phyloP scores from a whole-genome alignment of 2,329 filamentous ascomycete species.

The Pseudogymnoascus sp. region DNA sequence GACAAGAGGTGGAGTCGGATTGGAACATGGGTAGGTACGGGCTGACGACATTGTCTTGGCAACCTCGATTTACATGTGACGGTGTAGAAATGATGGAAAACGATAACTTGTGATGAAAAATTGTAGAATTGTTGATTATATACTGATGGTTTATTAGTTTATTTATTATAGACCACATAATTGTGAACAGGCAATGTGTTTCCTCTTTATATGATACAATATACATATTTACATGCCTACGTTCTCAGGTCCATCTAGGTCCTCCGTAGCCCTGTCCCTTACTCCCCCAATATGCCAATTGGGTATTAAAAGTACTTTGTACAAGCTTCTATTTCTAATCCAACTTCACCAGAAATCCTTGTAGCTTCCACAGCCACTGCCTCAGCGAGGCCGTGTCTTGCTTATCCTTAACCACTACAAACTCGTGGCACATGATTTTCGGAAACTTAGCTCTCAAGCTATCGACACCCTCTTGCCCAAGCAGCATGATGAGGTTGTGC shows the following conservation, averaged over 20 bases:
- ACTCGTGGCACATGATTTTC: conserved; percentile 28
- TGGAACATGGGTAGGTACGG: neutral
- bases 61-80: neutral
- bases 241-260: neutral
- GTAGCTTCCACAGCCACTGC: conserved; percentile 43
- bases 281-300: neutral
- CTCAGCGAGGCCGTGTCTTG: conserved; percentile 38
- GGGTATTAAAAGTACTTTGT: neutral
- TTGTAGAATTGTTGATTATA: neutral
- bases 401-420: conserved; percentile 34
- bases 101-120: neutral
- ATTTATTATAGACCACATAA: neutral
- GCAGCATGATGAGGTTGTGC: conserved; percentile 42
- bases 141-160: neutral
- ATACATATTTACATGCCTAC: neutral
- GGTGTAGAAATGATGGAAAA: neutral
- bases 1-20: neutral
- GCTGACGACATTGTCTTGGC: neutral
- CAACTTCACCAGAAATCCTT: neutral
- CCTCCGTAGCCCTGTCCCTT: neutral
- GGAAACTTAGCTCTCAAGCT: conserved; percentile 31
- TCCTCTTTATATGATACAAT: neutral
- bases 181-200: neutral
- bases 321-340: neutral
- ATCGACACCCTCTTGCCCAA: conserved; percentile 39